Percentiles rank a stretch among this genome's conserved stretches.
Conservation (phyloP, 108 stramenopile species). For the Fistulifera pelliculosa region DNA sequence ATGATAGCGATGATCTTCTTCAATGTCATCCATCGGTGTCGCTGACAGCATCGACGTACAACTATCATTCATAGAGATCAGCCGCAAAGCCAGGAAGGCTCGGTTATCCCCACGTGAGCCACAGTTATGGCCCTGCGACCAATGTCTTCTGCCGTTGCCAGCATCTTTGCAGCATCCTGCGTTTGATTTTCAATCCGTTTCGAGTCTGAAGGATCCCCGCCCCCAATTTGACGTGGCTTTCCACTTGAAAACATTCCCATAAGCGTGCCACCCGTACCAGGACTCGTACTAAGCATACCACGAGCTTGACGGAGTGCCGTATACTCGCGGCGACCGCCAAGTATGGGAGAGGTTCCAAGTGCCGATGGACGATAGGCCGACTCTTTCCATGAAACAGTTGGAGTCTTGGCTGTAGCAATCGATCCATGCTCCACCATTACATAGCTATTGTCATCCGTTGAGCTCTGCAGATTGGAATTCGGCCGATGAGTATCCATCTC, state of each 20-base stretch:
- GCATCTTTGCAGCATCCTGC: slow-evolving; percentile 51
- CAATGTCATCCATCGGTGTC: slow-evolving; percentile 69
- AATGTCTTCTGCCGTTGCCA: slow-evolving; percentile 79
- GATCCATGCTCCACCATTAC: slow-evolving; percentile 73
- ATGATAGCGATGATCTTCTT: slow-evolving; percentile 30
- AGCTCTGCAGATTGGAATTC: slow-evolving; percentile 8
- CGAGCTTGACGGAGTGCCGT: slow-evolving; percentile 26
- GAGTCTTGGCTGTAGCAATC: background rate
- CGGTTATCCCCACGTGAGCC: slow-evolving; percentile 80
- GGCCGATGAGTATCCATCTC: slow-evolving; percentile 8
- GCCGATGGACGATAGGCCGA: too few species aligned
- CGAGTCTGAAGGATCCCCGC: slow-evolving; percentile 8
- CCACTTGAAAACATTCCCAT: slow-evolving; percentile 48
- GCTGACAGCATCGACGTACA: slow-evolving; percentile 38
- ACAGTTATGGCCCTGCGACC: slow-evolving; percentile 80
- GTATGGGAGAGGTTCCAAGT: background rate
- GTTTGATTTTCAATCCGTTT: slow-evolving; percentile 47
- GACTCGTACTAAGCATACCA: slow-evolving; percentile 84
- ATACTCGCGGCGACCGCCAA: slow-evolving; percentile 10
- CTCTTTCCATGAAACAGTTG: too few species aligned
- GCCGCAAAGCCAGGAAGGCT: slow-evolving; percentile 75
- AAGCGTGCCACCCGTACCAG: slow-evolving; percentile 79
- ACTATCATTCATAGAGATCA: slow-evolving; percentile 30
- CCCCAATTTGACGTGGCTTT: slow-evolving; percentile 11
- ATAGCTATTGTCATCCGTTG: slow-evolving; percentile 50